Percentiles rank a stretch among this genome's conserved stretches.
Evolutionary conservation across 306 rosid genomes (phyloP).

Genomic region (Vachellia pachyceras): DNA sequence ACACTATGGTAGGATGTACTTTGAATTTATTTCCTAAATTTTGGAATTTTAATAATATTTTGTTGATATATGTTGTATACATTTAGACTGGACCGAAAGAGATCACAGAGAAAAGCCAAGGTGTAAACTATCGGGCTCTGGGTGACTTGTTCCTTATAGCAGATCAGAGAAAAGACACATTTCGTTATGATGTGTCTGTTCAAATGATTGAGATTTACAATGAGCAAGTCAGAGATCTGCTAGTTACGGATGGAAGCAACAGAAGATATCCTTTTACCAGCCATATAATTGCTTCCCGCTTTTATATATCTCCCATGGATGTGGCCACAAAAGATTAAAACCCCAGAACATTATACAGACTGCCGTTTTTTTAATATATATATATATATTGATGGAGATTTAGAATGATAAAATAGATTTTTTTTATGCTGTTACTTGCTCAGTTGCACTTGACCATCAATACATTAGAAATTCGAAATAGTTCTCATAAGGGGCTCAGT

Average conservation of each 20-base stretch:
- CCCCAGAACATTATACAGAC: not conserved
- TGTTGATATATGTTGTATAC: conserved; percentile 31
- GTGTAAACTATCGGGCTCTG: conserved; percentile 92
- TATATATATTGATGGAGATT: not conserved
- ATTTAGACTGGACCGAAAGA: conserved; percentile 85
- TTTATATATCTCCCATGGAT: not conserved
- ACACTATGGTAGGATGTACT: conserved; percentile 70
- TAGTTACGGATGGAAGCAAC: conserved; percentile 82
- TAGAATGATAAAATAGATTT: conserved; percentile 18
- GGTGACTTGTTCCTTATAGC: conserved; percentile 87
- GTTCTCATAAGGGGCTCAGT: conserved; percentile 82
- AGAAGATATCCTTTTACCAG: conserved; percentile 87
- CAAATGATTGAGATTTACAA: conserved; percentile 98
- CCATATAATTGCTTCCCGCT: conserved; percentile 26
- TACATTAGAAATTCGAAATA: conserved; percentile 91
- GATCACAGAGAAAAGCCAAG: conserved; percentile 86
- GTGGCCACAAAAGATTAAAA: not conserved
- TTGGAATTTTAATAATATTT: conserved; percentile 11
- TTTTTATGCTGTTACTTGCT: conserved; percentile 28
- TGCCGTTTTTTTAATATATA: not conserved
- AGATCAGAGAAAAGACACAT: conserved; percentile 81
- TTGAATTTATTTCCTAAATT: not conserved
- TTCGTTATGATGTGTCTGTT: conserved; percentile 79
- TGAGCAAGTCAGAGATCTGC: conserved; percentile 98
- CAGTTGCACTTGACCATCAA: conserved; percentile 51